Evolutionary conservation across 2,329 filamentous ascomycete species (phyloP), one percentile per base, ranked within the genome.

Genomic region (Alternaria consortialis): DNA sequence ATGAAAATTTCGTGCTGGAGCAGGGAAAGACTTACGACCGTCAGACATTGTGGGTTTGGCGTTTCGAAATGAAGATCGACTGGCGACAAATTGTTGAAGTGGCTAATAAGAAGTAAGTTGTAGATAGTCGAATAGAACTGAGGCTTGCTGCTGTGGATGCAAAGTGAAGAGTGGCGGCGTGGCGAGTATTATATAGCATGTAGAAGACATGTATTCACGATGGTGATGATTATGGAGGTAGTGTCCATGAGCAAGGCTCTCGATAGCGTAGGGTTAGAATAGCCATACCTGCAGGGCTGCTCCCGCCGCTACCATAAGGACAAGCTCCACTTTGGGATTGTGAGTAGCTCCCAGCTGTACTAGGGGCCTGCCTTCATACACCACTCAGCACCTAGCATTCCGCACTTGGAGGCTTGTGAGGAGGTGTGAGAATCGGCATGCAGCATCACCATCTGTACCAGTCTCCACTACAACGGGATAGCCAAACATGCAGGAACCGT

Each of bases 41-140:
- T 87, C 85, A 64, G 85, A 81, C 85, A 87, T 87, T 68, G 66
- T 77, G 53, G 42, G 9, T 55, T 46, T 48, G 43, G 29, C 39
- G 48, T 34, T 56, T 42, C 46, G 25, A 48, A 51, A 34, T 46
- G 17, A 53, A 63, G 44, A 58, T 67, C 60, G 64, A 32, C 65
- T 67, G 52, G 65, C 63, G 61, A 62, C 53, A 47, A 64, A 55
- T 60, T 56, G 47, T 39, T 55, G 31, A 51, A 57, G 29, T 53
- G 56, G 23, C 37, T 47, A n/a, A 31, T 31, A 54, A 47, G 55
- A 43, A 53, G 61, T 60, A 48, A 37, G 31, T 42, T 17, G 32
- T 53, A 29, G 50, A 46, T 56, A 4, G 39, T 56, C 46, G 59
- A 59, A 65, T 56, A 51, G 58, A 63, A 70, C 15, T 65, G 62